Percentiles rank a stretch among this genome's conserved stretches.
These are phyloP conservation scores for Yamadazyma friedrichii DNA, from an alignment of 1,139 yeast genomes.

Conservation along the genomic window DNA sequence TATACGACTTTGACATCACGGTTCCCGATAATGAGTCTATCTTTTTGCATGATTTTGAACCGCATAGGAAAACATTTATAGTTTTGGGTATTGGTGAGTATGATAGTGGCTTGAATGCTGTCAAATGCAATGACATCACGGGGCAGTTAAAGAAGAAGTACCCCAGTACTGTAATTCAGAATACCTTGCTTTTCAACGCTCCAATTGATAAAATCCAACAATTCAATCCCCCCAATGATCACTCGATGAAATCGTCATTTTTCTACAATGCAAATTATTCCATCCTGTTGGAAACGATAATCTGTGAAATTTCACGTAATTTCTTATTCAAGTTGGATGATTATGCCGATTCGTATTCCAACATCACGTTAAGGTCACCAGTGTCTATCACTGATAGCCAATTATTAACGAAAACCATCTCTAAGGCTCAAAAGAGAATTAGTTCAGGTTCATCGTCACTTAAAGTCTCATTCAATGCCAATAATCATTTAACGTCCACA, in stretches of 20 bases:
- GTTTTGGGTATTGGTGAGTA: slow-evolving; percentile 63
- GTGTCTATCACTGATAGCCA: slow-evolving; percentile 58
- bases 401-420: slow-evolving; percentile 50
- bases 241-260: slow-evolving; percentile 23
- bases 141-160: slow-evolving; percentile 27
- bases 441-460: slow-evolving; percentile 40
- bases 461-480: slow-evolving; percentile 28
- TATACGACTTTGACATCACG: slow-evolving; percentile 53
- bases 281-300: slow-evolving; percentile 57
- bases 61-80: slow-evolving; percentile 72
- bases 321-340: slow-evolving; percentile 64
- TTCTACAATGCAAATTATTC: slow-evolving; percentile 20
- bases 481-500: slow-evolving; percentile 4
- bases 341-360: slow-evolving; percentile 68
- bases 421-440: slow-evolving; percentile 46
- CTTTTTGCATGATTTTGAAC: slow-evolving; percentile 84
- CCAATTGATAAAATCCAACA: slow-evolving; percentile 26
- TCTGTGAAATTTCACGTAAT: slow-evolving; percentile 70
- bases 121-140: slow-evolving; percentile 5
- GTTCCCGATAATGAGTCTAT: slow-evolving; percentile 55
- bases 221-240: slow-evolving; percentile 19
- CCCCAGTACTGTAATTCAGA: slow-evolving; percentile 65
- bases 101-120: slow-evolving; percentile 18
- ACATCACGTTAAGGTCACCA: slow-evolving; percentile 73
- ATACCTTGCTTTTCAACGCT: slow-evolving; percentile 57